phyloP scores from a whole-genome alignment of 1,284 basidiomycete species.

The Blastosporella zonata region DNA sequence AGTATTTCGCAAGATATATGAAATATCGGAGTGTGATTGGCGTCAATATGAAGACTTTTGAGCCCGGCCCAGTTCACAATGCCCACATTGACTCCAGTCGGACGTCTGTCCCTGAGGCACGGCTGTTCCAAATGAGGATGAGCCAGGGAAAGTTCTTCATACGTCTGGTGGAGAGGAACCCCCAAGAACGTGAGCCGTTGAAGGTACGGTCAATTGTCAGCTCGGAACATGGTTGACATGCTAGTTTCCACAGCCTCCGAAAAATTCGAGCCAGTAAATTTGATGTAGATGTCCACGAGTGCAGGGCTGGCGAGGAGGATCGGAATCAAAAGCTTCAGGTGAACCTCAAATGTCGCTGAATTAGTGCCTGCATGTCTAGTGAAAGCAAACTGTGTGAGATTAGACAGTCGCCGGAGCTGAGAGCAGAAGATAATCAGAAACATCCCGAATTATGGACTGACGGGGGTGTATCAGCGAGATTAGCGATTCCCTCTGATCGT shows the following conservation, averaged over 20 bases:
- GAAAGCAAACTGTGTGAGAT: slow-evolving; percentile 9
- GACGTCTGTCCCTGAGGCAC: not conserved
- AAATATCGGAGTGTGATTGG: not conserved
- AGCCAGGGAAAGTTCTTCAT: not conserved
- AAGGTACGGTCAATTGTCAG: not conserved
- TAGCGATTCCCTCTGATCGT: not conserved
- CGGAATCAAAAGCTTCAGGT: not conserved
- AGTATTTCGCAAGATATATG: not conserved
- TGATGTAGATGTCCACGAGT: slow-evolving; percentile 1
- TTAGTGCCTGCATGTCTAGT: not conserved
- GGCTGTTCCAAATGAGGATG: slow-evolving; percentile 5
- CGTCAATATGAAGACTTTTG: not conserved
- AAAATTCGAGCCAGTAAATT: slow-evolving; percentile 2
- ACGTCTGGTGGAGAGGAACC: not conserved
- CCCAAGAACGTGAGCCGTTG: not conserved
- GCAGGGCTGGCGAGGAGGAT: not conserved
- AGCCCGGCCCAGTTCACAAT: not conserved
- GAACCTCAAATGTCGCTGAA: not conserved
- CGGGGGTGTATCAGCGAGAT: not conserved
- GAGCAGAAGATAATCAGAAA: not conserved
- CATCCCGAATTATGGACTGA: not conserved
- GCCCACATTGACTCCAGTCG: not conserved
- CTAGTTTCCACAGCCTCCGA: not conserved
- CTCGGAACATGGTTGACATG: not conserved
- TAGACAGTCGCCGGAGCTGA: slow-evolving; percentile 1